Evolutionary conservation across 306 rosid species (phyloP).

Genomic region (Lupinus albus): DNA sequence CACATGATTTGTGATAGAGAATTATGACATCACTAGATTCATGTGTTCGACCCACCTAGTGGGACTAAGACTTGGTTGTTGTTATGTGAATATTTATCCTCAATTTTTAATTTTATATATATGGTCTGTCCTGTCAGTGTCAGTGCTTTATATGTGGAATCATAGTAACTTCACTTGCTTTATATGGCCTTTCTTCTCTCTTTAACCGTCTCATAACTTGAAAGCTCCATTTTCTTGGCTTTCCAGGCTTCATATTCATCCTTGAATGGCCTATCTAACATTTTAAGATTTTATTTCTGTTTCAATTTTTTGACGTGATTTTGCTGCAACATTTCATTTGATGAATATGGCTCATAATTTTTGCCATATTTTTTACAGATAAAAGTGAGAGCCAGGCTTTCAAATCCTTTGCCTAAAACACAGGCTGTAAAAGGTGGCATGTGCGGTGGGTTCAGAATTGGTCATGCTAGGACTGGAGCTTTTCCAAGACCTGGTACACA

Average conservation of each 20-base stretch:
- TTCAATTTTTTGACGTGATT: conserved; percentile 17
- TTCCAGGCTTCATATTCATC: background rate
- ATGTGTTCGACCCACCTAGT: too few relatives aligned
- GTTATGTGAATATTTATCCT: too few relatives aligned
- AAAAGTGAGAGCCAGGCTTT: conserved; percentile 84
- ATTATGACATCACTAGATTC: too few relatives aligned
- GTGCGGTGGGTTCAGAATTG: conserved; percentile 82
- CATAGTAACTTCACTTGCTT: too few relatives aligned
- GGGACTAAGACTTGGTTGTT: too few relatives aligned
- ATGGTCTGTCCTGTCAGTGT: too few relatives aligned
- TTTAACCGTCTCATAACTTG: too few relatives aligned
- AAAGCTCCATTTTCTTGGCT: too few relatives aligned
- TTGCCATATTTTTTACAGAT: conserved; percentile 45
- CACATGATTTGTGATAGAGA: too few relatives aligned
- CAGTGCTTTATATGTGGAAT: too few relatives aligned
- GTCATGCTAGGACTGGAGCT: conserved; percentile 51
- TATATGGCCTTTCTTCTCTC: too few relatives aligned
- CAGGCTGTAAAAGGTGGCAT: conserved; percentile 83
- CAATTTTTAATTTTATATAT: too few relatives aligned
- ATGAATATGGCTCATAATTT: conserved; percentile 20
- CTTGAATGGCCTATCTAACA: background rate
- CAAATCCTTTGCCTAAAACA: conserved; percentile 86
- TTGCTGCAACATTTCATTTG: conserved; percentile 21
- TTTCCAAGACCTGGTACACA: conserved; percentile 55
- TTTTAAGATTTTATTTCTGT: conserved; percentile 10